Evolutionary conservation across 441 rosid genomes (phyloP).

Genomic region (Aquilaria agallochum): DNA sequence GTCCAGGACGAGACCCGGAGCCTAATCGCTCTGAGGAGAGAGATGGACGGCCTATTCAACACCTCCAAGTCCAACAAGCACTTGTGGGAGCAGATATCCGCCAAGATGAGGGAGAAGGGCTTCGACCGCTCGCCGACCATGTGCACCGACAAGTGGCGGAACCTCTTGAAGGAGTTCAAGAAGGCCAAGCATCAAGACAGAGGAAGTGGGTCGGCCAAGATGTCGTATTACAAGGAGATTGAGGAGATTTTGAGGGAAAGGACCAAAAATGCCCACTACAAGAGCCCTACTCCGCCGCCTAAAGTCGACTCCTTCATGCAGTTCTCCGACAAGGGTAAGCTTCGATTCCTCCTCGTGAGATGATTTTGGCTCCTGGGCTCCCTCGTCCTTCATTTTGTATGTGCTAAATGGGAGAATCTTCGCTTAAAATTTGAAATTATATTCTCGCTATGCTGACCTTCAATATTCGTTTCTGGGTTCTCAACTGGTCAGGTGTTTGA

Average conservation of each 20-base stretch:
- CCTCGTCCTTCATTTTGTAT: no score
- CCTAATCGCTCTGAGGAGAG: slow-evolving; percentile 66
- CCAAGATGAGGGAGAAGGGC: slow-evolving; percentile 90
- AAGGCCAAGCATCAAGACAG: slow-evolving; percentile 75
- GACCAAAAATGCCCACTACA: slow-evolving; percentile 53
- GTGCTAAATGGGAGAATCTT: no score
- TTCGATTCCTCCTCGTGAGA: no score
- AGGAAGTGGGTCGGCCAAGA: slow-evolving; percentile 71
- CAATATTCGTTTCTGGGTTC: no score
- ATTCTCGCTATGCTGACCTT: no score
- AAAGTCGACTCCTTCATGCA: slow-evolving; percentile 79
- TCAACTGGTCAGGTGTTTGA: no score
- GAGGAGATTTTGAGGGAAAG: slow-evolving; percentile 80
- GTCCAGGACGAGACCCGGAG: slow-evolving; percentile 90
- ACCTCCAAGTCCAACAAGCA: slow-evolving; percentile 97
- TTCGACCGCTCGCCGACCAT: slow-evolving; percentile 95
- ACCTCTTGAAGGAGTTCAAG: slow-evolving; percentile 88
- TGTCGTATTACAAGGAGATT: slow-evolving; percentile 84
- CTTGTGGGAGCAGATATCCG: slow-evolving; percentile 91
- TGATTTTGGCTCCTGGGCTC: no score
- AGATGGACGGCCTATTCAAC: slow-evolving; percentile 83
- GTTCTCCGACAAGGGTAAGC: slow-evolving; percentile 54
- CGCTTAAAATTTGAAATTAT: no score
- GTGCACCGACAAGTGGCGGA: slow-evolving; percentile 99
- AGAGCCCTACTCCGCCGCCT: slow-evolving; percentile 50